Evolutionary conservation across 306 rosid genomes (phyloP).

Genomic region (Medicago ruthenica): DNA sequence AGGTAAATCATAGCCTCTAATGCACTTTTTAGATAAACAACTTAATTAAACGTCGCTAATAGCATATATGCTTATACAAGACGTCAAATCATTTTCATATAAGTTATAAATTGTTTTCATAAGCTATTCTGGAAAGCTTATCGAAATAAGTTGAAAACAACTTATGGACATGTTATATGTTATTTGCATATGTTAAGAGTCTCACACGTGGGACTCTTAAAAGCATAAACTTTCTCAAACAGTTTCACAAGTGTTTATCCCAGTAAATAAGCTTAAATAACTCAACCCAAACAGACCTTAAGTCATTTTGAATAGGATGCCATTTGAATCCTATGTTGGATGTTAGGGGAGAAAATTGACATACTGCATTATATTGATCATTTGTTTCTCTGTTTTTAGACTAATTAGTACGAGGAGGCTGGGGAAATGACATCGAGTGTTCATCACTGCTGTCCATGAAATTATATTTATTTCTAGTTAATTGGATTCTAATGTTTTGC

Average conservation of each 20-base stretch:
- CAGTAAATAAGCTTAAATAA: no score
- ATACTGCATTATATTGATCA: background rate
- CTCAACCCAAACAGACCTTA: background rate
- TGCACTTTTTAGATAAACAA: background rate
- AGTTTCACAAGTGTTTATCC: background rate
- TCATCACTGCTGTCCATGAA: background rate
- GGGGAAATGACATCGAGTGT: background rate
- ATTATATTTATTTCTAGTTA: conserved; percentile 16
- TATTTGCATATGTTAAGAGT: background rate
- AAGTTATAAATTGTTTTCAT: no score
- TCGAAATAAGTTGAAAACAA: background rate
- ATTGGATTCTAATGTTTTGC: conserved; percentile 2
- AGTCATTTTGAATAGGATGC: conserved; percentile 10
- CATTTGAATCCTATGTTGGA: conserved; percentile 1
- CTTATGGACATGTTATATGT: background rate
- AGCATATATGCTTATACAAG: no score
- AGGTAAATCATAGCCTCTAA: no score
- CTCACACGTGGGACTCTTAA: background rate
- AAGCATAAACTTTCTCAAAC: background rate
- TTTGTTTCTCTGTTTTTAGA: conserved; percentile 6
- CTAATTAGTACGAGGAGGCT: background rate
- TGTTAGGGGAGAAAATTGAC: conserved; percentile 5
- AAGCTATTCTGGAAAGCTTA: no score
- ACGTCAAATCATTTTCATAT: no score
- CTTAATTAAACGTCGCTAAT: background rate